These are phyloP conservation scores for Penicillium fuscoglaucum DNA, from an alignment of 2,329 filamentous ascomycete species.

Conservation along the genomic window DNA sequence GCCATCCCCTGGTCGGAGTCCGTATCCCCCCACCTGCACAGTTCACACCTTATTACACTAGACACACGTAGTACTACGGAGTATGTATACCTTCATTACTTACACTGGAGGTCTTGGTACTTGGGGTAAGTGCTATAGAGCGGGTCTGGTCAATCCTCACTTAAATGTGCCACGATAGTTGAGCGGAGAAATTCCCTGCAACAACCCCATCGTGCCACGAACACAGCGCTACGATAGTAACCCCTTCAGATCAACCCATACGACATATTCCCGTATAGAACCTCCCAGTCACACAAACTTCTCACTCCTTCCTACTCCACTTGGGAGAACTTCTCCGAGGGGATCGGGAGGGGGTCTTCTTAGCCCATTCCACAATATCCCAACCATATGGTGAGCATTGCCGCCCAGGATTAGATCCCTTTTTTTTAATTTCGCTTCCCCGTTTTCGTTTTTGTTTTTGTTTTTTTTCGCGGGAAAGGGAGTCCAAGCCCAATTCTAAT, in stretches of 20 bases:
- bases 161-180: conserved; percentile 9
- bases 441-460: neutral
- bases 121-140: conserved; percentile 2
- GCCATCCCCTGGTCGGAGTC: conserved; percentile 6
- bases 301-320: neutral
- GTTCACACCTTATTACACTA: conserved; percentile 15
- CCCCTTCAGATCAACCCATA: neutral
- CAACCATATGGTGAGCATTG: conserved; percentile 1
- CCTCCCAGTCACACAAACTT: neutral
- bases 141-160: conserved; percentile 6
- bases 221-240: neutral
- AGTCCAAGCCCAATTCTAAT: neutral
- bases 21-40: conserved; percentile 10
- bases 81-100: neutral
- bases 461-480: neutral
- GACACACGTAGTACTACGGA: neutral
- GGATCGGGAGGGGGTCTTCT: conserved; percentile 1
- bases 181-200: neutral
- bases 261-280: neutral
- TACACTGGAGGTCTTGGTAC: neutral
- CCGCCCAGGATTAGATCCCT: neutral
- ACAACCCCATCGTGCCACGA: conserved; percentile 3
- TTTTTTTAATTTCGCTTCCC: neutral
- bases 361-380: conserved; percentile 10
- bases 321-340: conserved; percentile 2